Percentiles rank a stretch among this genome's conserved stretches.
phyloP scores from a whole-genome alignment of 2,329 filamentous ascomycete genomes.

The Aureobasidium sp. region DNA sequence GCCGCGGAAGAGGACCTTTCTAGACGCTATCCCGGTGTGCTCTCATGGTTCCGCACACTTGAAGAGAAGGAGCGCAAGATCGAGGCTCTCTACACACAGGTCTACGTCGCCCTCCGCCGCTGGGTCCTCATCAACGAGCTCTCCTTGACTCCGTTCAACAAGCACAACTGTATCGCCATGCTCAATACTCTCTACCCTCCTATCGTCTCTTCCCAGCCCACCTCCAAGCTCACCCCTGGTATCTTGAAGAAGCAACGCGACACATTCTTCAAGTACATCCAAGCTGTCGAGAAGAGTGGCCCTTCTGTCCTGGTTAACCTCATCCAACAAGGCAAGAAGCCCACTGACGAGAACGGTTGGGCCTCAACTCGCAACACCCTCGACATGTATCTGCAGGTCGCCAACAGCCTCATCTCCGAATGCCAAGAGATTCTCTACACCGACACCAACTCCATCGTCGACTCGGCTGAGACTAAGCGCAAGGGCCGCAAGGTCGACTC shows the following conservation, averaged over 20 bases:
- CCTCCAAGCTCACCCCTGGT: slow-evolving; percentile 42
- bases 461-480: slow-evolving; percentile 22
- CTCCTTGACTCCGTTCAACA: slow-evolving; percentile 52
- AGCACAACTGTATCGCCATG: slow-evolving; percentile 57
- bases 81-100: slow-evolving; percentile 49
- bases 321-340: slow-evolving; percentile 43
- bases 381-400: slow-evolving; percentile 49
- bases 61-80: slow-evolving; percentile 41
- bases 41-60: slow-evolving; percentile 42
- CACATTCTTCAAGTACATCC: slow-evolving; percentile 54
- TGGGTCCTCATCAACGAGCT: slow-evolving; percentile 61
- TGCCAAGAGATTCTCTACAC: slow-evolving; percentile 43
- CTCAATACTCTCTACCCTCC: slow-evolving; percentile 60
- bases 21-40: slow-evolving; percentile 44
- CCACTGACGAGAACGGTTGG: slow-evolving; percentile 49
- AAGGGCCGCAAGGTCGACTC: slow-evolving; percentile 53
- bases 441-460: slow-evolving; percentile 27
- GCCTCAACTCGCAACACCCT: slow-evolving; percentile 38
- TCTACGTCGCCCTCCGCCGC: slow-evolving; percentile 53
- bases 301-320: slow-evolving; percentile 44
- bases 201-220: slow-evolving; percentile 39
- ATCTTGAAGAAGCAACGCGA: slow-evolving; percentile 50
- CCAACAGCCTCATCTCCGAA: slow-evolving; percentile 54
- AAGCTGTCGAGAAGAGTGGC: slow-evolving; percentile 47
- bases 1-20: slow-evolving; percentile 40